Evolutionary conservation across 2,329 filamentous ascomycete species (phyloP).

Genomic region (Drechslerella stenobrocha): DNA sequence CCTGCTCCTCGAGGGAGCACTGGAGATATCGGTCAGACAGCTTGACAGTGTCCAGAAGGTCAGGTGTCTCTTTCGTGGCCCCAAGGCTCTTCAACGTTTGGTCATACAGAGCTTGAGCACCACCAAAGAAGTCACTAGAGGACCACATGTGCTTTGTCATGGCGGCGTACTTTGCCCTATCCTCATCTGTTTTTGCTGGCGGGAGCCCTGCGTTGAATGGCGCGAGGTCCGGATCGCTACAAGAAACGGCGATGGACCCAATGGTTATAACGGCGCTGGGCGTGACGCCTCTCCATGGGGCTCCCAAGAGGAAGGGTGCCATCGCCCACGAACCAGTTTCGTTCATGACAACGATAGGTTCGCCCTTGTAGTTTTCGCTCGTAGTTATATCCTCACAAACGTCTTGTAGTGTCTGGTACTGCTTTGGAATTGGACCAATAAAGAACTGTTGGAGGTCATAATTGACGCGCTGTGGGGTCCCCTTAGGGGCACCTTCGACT

Average conservation of each 20-base stretch:
- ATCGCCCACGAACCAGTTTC: conserved; percentile 57
- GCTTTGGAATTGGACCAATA: conserved; percentile 54
- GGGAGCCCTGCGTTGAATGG: conserved; percentile 57
- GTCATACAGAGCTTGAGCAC: conserved; percentile 51
- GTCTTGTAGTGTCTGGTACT: conserved; percentile 54
- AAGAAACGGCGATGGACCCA: conserved; percentile 56
- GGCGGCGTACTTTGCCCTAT: conserved; percentile 54
- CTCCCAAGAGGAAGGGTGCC: conserved; percentile 56
- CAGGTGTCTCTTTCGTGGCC: conserved; percentile 50
- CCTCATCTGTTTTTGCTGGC: conserved; percentile 56
- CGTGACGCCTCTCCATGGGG: conserved; percentile 52
- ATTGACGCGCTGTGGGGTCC: conserved; percentile 52
- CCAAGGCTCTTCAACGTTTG: conserved; percentile 54
- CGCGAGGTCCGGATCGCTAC: conserved; percentile 56
- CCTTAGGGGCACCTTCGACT: conserved; percentile 50
- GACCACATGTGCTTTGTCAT: conserved; percentile 48
- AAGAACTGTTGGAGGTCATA: conserved; percentile 56
- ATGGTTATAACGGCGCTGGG: conserved; percentile 57
- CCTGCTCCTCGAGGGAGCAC: conserved; percentile 39
- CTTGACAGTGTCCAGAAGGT: conserved; percentile 21
- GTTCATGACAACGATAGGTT: conserved; percentile 57
- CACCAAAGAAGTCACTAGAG: conserved; percentile 40
- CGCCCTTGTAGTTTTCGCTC: conserved; percentile 26
- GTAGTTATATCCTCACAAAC: conserved; percentile 54
- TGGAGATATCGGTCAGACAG: conserved; percentile 34